Conservation (phyloP, 495 filamentous ascomycete species). For the Penicillium macrosclerotiorum region DNA sequence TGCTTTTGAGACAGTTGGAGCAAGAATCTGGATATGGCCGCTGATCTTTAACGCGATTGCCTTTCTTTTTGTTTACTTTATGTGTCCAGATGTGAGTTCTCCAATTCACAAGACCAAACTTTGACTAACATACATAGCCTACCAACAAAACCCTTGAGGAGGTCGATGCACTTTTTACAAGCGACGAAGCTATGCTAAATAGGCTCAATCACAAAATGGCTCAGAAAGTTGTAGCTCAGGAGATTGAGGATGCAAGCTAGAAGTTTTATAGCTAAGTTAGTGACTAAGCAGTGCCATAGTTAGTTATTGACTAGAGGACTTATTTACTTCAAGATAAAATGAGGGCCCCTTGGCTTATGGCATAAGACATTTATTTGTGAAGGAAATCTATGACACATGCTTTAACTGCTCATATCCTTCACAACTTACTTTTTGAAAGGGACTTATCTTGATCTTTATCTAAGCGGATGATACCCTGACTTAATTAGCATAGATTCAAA, state of each 20-base stretch:
- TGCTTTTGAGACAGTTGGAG: conserved; percentile 20
- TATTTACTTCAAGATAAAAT: too few species aligned
- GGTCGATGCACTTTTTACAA: conserved; percentile 8
- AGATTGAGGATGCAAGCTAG: not conserved
- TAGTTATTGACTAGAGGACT: too few species aligned
- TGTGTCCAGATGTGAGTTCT: conserved; percentile 16
- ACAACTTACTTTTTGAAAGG: too few species aligned
- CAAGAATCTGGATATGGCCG: conserved; percentile 29
- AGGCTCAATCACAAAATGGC: not conserved
- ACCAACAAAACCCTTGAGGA: conserved; percentile 17
- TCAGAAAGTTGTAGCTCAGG: not conserved
- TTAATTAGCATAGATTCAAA: too few species aligned
- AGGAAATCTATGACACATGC: too few species aligned
- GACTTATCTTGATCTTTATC: too few species aligned
- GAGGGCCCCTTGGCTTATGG: too few species aligned
- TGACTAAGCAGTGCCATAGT: too few species aligned
- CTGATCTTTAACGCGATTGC: conserved; percentile 14
- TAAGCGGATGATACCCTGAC: too few species aligned
- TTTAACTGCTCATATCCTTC: too few species aligned
- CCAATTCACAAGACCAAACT: not conserved
- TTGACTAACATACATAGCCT: not conserved
- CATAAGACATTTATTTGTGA: too few species aligned
- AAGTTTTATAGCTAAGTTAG: too few species aligned
- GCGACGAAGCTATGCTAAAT: not conserved
- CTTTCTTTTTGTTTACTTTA: conserved; percentile 17